Percentiles rank a stretch among this genome's conserved stretches.
These are phyloP conservation scores for Aspergillus fumigatiaffinis DNA, from an alignment of 2,329 filamentous ascomycete species.

Conservation along the genomic window DNA sequence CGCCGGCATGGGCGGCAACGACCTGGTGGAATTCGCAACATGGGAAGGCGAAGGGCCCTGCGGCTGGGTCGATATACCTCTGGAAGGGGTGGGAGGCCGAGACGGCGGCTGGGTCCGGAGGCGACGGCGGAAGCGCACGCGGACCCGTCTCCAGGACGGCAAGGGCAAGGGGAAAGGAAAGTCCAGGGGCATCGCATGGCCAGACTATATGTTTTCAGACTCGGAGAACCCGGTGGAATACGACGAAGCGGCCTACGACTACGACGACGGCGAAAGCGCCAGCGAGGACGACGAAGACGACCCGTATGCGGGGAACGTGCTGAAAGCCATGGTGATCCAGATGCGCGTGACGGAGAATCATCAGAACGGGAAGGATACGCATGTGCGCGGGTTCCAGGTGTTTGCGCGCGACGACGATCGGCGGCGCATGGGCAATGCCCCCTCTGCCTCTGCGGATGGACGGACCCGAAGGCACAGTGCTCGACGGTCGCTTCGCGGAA, in stretches of 20 bases:
- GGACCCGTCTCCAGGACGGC: conserved; percentile 3
- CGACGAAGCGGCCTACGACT: conserved; percentile 25
- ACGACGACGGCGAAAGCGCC: conserved; percentile 24
- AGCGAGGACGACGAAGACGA: conserved; percentile 26
- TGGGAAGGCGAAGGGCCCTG: conserved; percentile 74
- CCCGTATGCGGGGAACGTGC: conserved; percentile 62
- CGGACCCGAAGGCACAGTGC: conserved; percentile 26
- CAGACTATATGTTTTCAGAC: conserved; percentile 13
- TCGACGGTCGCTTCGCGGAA: conserved; percentile 27
- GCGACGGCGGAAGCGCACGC: conserved; percentile 16
- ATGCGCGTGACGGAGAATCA: conserved; percentile 93
- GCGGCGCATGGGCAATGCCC: conserved; percentile 25
- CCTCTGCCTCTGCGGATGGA: conserved; percentile 32
- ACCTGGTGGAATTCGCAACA: conserved; percentile 80
- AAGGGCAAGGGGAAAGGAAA: conserved; percentile 19
- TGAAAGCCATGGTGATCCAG: conserved; percentile 86
- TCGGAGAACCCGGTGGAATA: conserved; percentile 10
- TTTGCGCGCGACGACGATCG: conserved; percentile 54
- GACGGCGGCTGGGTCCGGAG: conserved; percentile 29
- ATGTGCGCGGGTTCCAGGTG: conserved; percentile 87
- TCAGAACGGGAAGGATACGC: conserved; percentile 99
- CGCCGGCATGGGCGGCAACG: conserved; percentile 86
- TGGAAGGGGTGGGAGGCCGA: conserved; percentile 56
- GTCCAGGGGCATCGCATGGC: conserved; percentile 2
- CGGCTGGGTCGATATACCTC: conserved; percentile 86